Percentiles rank a stretch among this genome's conserved stretches.
Conservation (phyloP, 2,329 filamentous ascomycete species). For the Teratosphaeriaceae sp. region DNA sequence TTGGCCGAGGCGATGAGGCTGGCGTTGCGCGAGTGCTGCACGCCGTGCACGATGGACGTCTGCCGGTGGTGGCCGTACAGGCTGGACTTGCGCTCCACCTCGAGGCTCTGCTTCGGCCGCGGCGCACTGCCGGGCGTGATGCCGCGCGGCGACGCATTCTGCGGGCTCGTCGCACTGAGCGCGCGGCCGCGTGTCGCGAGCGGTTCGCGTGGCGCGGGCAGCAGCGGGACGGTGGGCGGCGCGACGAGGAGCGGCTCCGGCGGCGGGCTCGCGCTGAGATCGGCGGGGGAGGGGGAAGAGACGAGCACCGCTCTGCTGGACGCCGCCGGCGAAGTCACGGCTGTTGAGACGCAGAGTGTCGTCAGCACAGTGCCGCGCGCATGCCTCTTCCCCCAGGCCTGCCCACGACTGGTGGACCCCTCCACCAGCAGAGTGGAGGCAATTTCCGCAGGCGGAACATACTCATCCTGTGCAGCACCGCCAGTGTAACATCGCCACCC, state of each 20-base stretch:
- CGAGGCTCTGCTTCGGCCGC: slow-evolving; percentile 30
- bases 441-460: slow-evolving; percentile 10
- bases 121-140: slow-evolving; percentile 38
- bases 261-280: slow-evolving; percentile 24
- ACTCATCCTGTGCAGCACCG: slow-evolving; percentile 9
- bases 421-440: slow-evolving; percentile 5
- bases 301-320: slow-evolving; percentile 16
- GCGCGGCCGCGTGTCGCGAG: slow-evolving; percentile 41
- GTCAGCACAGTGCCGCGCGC: slow-evolving; percentile 18
- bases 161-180: slow-evolving; percentile 35
- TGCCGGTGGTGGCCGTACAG: slow-evolving; percentile 86
- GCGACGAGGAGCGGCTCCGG: slow-evolving; percentile 27
- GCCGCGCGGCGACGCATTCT: slow-evolving; percentile 37
- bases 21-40: slow-evolving; percentile 85
- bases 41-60: slow-evolving; percentile 93
- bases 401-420: slow-evolving; percentile 6
- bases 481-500: slow-evolving; percentile 5
- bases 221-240: slow-evolving; percentile 21
- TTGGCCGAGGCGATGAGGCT: slow-evolving; percentile 70
- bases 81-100: slow-evolving; percentile 44
- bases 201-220: slow-evolving; percentile 30
- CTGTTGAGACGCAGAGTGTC: slow-evolving; percentile 19
- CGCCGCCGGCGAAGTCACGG: slow-evolving; percentile 20
- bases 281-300: slow-evolving; percentile 12
- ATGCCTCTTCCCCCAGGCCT: slow-evolving; percentile 5